These are phyloP conservation scores for Paraphaeosphaeria sporulosa DNA, from an alignment of 2,329 filamentous ascomycete genomes.

Conservation along the genomic window DNA sequence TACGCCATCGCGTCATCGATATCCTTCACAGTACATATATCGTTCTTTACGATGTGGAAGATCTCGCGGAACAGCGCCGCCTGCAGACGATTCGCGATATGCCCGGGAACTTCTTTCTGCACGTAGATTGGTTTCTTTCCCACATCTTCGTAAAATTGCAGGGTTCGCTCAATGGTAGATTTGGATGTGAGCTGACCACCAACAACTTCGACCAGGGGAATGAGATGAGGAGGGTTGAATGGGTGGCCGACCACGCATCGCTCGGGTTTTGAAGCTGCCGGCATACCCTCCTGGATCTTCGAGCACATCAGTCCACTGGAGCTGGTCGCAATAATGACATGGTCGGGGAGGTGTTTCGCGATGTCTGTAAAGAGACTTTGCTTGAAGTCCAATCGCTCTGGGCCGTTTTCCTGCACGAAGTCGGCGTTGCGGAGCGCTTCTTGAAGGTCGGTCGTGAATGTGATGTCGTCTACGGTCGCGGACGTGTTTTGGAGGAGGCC, in stretches of 20 bases:
- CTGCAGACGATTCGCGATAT: constrained; percentile 57
- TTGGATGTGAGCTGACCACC: constrained; percentile 43
- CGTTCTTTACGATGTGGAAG: constrained; percentile 21
- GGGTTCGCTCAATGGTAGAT: constrained; percentile 32
- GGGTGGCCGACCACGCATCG: constrained; percentile 57
- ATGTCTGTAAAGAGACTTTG: constrained; percentile 47
- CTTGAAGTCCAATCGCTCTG: constrained; percentile 53
- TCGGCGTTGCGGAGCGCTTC: constrained; percentile 33
- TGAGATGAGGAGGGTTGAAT: constrained; percentile 59
- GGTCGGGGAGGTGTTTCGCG: constrained; percentile 34
- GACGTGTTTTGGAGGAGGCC: constrained; percentile 19
- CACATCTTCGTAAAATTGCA: constrained; percentile 50
- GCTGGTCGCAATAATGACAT: constrained; percentile 52
- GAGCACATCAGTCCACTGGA: constrained; percentile 50
- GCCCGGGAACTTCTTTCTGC: constrained; percentile 52
- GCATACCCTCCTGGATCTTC: constrained; percentile 31
- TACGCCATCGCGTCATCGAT: constrained; percentile 28
- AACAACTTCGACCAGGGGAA: constrained; percentile 58
- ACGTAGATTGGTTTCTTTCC: constrained; percentile 54
- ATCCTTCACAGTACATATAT: constrained; percentile 23
- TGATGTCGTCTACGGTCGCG: constrained; percentile 16
- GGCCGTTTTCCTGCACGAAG: constrained; percentile 52
- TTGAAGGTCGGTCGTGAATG: constrained; percentile 28
- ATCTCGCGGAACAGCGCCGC: constrained; percentile 27
- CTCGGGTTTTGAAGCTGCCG: constrained; percentile 32